Conservation (phyloP, 345 rosid species). For the Psidium friedrichsthalianum region DNA sequence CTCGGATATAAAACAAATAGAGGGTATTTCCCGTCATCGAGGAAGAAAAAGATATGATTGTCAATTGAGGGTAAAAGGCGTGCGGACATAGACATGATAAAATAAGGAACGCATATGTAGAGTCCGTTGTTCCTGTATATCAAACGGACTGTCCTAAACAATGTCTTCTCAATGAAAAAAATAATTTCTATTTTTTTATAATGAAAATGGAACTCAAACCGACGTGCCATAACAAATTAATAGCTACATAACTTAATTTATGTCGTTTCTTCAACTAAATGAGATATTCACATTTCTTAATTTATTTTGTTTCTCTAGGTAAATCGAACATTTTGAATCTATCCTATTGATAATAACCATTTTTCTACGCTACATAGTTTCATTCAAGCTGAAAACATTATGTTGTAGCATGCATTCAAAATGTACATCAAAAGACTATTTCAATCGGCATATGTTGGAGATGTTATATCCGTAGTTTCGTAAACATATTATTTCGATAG, state of each 20-base stretch:
- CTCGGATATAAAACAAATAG: no score
- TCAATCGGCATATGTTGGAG: background rate
- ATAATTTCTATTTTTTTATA: background rate
- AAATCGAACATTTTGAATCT: background rate
- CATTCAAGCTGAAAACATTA: background rate
- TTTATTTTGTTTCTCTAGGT: background rate
- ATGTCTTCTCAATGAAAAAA: background rate
- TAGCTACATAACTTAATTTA: no score
- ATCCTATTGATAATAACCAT: background rate
- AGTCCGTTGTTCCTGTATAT: no score
- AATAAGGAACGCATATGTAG: no score
- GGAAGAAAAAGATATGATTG: no score
- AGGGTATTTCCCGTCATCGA: no score
- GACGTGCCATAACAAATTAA: background rate
- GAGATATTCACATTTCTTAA: background rate
- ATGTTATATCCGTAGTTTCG: background rate
- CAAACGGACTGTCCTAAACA: background rate
- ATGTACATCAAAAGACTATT: background rate
- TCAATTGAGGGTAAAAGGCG: no score
- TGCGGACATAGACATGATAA: no score
- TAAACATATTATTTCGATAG: background rate
- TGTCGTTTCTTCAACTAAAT: no score
- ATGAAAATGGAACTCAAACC: background rate
- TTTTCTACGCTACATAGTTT: background rate
- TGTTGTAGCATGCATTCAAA: background rate